A percentile compares a stretch with the other conserved stretches of the same genome.
phyloP scores from a whole-genome alignment of 2,329 filamentous ascomycete species.

The Tolypocladium endophyticum region DNA sequence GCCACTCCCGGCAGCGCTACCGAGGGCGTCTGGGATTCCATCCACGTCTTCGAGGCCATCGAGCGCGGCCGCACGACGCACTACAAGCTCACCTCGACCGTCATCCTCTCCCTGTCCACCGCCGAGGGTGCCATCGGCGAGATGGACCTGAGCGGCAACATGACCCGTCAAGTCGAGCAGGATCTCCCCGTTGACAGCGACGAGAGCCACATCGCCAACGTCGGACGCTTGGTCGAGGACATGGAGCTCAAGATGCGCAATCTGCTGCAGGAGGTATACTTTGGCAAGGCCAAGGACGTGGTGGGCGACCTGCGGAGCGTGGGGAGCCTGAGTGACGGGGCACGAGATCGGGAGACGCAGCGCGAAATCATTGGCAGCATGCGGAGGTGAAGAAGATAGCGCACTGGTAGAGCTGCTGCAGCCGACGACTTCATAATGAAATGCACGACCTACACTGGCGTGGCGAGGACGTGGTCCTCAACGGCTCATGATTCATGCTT shows the following conservation, averaged over 20 bases:
- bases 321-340: slow-evolving; percentile 71
- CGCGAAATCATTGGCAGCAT: slow-evolving; percentile 72
- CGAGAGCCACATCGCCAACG: slow-evolving; percentile 89
- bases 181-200: slow-evolving; percentile 85
- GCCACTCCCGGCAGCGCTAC: slow-evolving; percentile 54
- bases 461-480: background rate
- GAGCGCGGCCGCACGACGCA: slow-evolving; percentile 86
- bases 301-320: slow-evolving; percentile 90
- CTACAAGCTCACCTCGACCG: slow-evolving; percentile 96
- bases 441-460: background rate
- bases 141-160: slow-evolving; percentile 91
- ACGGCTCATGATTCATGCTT: background rate
- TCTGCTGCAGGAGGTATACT: slow-evolving; percentile 95
- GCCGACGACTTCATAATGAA: background rate
- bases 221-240: slow-evolving; percentile 89
- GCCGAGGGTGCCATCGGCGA: slow-evolving; percentile 52
- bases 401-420: background rate
- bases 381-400: slow-evolving; percentile 25
- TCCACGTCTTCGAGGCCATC: slow-evolving; percentile 95
- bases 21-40: slow-evolving; percentile 90
- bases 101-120: slow-evolving; percentile 79
- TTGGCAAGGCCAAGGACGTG: slow-evolving; percentile 97
- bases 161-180: slow-evolving; percentile 92
- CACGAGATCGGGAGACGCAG: slow-evolving; percentile 75
- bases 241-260: slow-evolving; percentile 99